phyloP scores from a whole-genome alignment of 352 stramenopile species.

The Phytophthora cryptogea region DNA sequence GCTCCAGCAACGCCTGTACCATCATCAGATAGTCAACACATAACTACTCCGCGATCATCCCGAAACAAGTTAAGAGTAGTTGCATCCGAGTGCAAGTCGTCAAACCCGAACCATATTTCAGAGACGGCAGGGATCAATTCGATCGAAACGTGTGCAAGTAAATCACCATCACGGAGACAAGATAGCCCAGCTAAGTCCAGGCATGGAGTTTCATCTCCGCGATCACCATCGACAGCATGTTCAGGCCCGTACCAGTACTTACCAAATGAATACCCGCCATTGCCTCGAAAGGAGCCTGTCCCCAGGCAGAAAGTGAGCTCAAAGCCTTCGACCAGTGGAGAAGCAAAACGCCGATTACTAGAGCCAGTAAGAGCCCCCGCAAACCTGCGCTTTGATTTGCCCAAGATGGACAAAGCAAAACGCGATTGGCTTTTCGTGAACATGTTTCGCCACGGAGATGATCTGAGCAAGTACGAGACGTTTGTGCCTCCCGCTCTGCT shows the following conservation, averaged over 20 bases:
- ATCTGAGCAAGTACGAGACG: conserved; percentile 66
- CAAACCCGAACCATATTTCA: background rate
- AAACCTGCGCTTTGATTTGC: conserved; percentile 54
- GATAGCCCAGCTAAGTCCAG: conserved; percentile 9
- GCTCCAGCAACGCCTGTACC: background rate
- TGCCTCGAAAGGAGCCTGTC: conserved; percentile 50
- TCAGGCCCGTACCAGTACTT: conserved; percentile 14
- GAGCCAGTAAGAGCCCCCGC: conserved; percentile 55
- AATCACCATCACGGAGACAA: background rate
- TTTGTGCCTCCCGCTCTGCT: conserved; percentile 46
- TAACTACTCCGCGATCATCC: background rate
- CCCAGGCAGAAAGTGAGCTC: conserved; percentile 40
- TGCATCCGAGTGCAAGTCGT: background rate
- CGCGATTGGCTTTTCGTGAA: conserved; percentile 80
- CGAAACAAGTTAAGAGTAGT: conserved; percentile 8
- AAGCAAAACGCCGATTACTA: conserved; percentile 36
- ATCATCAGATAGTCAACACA: background rate
- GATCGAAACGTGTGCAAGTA: background rate
- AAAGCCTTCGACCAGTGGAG: conserved; percentile 21
- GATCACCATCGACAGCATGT: conserved; percentile 6
- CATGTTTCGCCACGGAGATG: conserved; percentile 77
- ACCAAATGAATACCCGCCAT: conserved; percentile 33
- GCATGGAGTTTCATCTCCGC: conserved; percentile 14
- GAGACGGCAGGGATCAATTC: background rate
- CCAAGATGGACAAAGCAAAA: conserved; percentile 65